Evolutionary conservation across 2,329 filamentous ascomycete genomes (phyloP).

Genomic region (Falciphora oryzae): DNA sequence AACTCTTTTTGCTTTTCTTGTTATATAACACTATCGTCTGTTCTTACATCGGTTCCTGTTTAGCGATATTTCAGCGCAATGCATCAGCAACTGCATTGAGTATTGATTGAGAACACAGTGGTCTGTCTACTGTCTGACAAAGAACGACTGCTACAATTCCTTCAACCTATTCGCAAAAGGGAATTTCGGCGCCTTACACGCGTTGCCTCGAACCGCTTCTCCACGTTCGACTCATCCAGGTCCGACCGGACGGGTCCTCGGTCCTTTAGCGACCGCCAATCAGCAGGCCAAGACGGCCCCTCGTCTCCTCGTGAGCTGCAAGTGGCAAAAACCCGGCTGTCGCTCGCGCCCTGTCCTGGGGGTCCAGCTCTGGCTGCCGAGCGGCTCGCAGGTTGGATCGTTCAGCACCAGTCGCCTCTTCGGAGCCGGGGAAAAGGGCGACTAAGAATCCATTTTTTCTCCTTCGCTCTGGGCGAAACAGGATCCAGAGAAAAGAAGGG

Average conservation of each 20-base stretch:
- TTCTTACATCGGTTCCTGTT: not conserved
- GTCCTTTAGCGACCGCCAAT: not conserved
- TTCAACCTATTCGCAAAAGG: not conserved
- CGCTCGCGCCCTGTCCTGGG: not conserved
- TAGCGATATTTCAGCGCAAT: not conserved
- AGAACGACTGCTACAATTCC: no score
- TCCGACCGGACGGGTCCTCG: not conserved
- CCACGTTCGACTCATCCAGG: not conserved
- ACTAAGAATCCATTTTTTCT: not conserved
- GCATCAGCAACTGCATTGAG: not conserved
- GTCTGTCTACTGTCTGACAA: no score
- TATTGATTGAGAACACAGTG: no score
- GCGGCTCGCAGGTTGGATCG: not conserved
- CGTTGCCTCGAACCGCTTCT: not conserved
- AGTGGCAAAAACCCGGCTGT: constrained; percentile 1
- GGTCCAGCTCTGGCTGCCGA: not conserved
- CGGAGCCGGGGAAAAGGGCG: not conserved
- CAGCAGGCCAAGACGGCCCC: not conserved
- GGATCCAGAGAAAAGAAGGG: not conserved
- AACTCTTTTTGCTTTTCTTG: not conserved
- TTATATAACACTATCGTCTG: not conserved
- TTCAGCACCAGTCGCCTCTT: not conserved
- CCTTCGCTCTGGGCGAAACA: not conserved
- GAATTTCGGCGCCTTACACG: not conserved
- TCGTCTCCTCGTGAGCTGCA: not conserved